Evolutionary conservation across 2,329 filamentous ascomycete genomes (phyloP), one percentile per base, ranked within the genome.

Genomic region (Claviceps digitariae): DNA sequence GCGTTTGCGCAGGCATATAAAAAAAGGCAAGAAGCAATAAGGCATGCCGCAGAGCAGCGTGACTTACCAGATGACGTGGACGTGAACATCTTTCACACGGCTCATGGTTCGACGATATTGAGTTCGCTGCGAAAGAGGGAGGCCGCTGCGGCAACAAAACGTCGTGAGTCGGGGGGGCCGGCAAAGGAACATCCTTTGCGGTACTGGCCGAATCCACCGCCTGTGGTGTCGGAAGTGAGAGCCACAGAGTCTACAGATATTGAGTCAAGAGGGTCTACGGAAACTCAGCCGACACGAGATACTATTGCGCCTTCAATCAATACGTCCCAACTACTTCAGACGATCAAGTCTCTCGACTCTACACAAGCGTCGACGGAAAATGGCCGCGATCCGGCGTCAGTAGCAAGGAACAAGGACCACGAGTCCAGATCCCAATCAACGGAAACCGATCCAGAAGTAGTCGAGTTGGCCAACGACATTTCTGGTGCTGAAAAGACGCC

Each of bases 31-130:
- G 54, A 58, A 13, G 29, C 50, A n/a, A n/a, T 29, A 13, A 34
- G 46, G 34, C 52, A 31, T 9, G 53, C 56, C 21, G 57, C 57
- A 25, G 63, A 61, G 31, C 61, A 63, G 27, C 60, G 67, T 10
- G 67, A 71, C 34, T 57, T 69, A 0, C 72, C 73, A 2, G 58
- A 65, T 0, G 72, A 63, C 25, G 61, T 75, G 23, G 67, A 76
- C 52, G 58, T 76, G 50, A 72, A 75, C 49, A 61, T 78, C 21
- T 79, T 79, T 52, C 73, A 73, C 54, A 75, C 74, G 1, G 61
- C 59, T 15, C 65, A 67, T 27, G 74, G 72, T 3, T 74, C 75
- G 2, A 70, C 69, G 45, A 67, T 78, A 8, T 52, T 78, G 40
- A 64, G 67, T 1, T 68, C 68, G 1, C 23, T 69, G n/a, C 59